These are phyloP conservation scores for Sphagnum fallax DNA, from an alignment of 228 moss, liverwort and hornwort species.

Conservation along the genomic window DNA sequence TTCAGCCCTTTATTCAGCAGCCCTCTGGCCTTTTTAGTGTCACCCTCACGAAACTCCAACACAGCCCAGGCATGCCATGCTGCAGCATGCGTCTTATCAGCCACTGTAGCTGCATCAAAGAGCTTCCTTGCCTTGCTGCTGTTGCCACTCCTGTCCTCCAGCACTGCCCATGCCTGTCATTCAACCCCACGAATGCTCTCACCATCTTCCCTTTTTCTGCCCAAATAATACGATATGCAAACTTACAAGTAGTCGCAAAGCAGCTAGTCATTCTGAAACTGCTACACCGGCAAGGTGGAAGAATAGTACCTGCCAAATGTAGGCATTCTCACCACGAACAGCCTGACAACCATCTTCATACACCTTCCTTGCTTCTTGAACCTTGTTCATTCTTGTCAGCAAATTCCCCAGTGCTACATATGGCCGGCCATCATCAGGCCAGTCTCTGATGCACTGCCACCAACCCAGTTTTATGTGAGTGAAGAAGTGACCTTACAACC, in stretches of 20 bases:
- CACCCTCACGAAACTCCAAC: constrained; percentile 89
- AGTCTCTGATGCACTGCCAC: constrained; percentile 81
- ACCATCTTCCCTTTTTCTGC: background rate
- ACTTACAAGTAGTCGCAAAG: background rate
- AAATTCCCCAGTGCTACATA: constrained; percentile 81
- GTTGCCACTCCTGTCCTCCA: constrained; percentile 77
- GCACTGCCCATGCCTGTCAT: constrained; percentile 85
- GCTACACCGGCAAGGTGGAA: background rate
- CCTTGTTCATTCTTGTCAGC: constrained; percentile 42
- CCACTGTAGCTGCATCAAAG: constrained; percentile 90
- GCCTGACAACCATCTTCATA: constrained; percentile 97
- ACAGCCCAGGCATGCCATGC: constrained; percentile 99
- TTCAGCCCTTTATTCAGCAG: constrained; percentile 80
- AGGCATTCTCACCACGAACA: constrained; percentile 88
- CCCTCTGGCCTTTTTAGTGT: constrained; percentile 64
- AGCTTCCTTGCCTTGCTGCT: constrained; percentile 74
- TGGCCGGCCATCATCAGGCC: constrained; percentile 93
- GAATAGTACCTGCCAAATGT: constrained; percentile 81
- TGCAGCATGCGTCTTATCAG: constrained; percentile 84
- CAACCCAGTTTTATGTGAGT: constrained; percentile 6
- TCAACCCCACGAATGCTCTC: constrained; percentile 2
- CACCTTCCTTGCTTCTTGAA: constrained; percentile 72
- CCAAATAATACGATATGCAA: too few species aligned
- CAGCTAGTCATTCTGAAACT: background rate
- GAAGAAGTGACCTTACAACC: background rate